Percentiles rank a stretch among this genome's conserved stretches.
Evolutionary conservation across 75 land plant genomes (phyloP).

Genomic region (Selaginella moellendorffii): DNA sequence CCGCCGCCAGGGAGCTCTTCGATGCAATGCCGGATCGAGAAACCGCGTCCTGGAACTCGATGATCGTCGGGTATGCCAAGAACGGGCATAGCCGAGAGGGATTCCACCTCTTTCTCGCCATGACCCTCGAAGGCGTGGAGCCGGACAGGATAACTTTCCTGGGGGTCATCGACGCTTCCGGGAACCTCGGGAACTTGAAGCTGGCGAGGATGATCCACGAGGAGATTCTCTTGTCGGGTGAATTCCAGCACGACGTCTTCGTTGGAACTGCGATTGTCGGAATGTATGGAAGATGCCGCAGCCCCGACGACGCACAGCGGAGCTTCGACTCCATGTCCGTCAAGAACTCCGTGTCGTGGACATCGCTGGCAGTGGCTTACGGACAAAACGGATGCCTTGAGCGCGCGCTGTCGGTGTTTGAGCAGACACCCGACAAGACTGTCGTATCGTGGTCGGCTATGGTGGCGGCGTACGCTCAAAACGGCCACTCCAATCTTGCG

Average conservation of each 20-base stretch:
- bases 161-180: background rate
- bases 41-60: background rate
- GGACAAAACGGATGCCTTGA: background rate
- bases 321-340: background rate
- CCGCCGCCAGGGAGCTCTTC: background rate
- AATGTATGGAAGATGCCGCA: background rate
- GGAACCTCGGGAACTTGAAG: background rate
- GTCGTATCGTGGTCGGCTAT: background rate
- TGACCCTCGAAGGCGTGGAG: background rate
- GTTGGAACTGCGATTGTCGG: background rate
- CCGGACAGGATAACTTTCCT: constrained; percentile 7
- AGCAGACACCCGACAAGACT: background rate
- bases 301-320: background rate
- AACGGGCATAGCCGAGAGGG: background rate
- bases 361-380: background rate
- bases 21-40: background rate
- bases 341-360: background rate
- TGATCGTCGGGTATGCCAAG: constrained; percentile 4
- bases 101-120: background rate
- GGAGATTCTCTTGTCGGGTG: background rate
- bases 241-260: background rate
- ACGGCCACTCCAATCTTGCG: background rate
- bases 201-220: background rate
- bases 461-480: background rate
- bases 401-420: background rate